phyloP scores from a whole-genome alignment of 208 protist genomes.

The Crithidia fasciculata region DNA sequence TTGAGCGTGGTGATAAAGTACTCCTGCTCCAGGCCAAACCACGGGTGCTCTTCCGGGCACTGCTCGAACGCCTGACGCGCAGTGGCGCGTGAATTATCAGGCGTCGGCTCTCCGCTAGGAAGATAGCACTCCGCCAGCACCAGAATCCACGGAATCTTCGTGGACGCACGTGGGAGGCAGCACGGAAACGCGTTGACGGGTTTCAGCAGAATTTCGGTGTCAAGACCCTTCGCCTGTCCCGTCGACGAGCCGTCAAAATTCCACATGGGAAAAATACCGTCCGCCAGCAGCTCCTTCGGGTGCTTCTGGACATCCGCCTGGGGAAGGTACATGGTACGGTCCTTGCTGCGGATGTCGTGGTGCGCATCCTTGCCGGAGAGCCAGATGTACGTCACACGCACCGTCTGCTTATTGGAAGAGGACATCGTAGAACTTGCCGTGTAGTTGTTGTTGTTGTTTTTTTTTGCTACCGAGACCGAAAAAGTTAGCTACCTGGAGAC shows the following conservation, averaged over 20 bases:
- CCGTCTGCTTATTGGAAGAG: conserved; percentile 45
- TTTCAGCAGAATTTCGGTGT: conserved; percentile 92
- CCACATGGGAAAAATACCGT: conserved; percentile 93
- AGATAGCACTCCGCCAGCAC: conserved; percentile 93
- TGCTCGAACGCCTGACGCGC: conserved; percentile 90
- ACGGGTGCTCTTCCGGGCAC: conserved; percentile 68
- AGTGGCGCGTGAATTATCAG: conserved; percentile 91
- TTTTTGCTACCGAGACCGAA: not conserved
- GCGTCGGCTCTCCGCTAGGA: conserved; percentile 89
- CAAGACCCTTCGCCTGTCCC: conserved; percentile 61
- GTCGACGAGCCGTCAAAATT: conserved; percentile 98
- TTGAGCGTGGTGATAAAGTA: conserved; percentile 69
- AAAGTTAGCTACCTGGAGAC: no score
- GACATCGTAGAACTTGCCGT: conserved; percentile 32
- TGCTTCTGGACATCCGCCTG: conserved; percentile 52
- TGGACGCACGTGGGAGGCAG: conserved; percentile 67
- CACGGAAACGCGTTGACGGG: conserved; percentile 86
- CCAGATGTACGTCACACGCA: conserved; percentile 89
- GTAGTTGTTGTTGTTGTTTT: conserved; percentile 17
- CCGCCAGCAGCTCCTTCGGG: conserved; percentile 73
- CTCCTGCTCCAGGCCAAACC: conserved; percentile 91
- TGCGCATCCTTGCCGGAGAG: conserved; percentile 77
- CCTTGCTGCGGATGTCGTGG: conserved; percentile 89
- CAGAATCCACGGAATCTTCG: conserved; percentile 87
- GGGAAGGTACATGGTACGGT: conserved; percentile 80